phyloP scores from a whole-genome alignment of 2,329 filamentous ascomycete species.

The Arthrinium puccinioides region DNA sequence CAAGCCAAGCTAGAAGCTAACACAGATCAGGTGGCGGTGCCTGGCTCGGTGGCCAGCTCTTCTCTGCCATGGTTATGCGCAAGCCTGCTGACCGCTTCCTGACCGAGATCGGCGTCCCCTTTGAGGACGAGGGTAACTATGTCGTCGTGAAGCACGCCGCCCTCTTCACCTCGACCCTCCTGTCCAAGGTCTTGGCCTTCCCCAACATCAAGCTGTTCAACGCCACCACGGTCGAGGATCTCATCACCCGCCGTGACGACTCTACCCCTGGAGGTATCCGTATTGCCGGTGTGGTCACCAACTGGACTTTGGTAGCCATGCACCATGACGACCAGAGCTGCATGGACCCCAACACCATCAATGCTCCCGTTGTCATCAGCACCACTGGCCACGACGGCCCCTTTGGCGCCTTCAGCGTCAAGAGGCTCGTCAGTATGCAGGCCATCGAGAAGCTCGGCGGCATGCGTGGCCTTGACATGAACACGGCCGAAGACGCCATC shows the following conservation, averaged over 20 bases:
- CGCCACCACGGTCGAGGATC: constrained; percentile 83
- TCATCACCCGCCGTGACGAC: constrained; percentile 68
- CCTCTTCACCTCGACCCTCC: constrained; percentile 81
- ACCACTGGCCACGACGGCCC: constrained; percentile 89
- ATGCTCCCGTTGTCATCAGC: constrained; percentile 78
- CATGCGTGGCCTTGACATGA: constrained; percentile 93
- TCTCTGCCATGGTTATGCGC: constrained; percentile 92
- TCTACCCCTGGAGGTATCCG: constrained; percentile 49
- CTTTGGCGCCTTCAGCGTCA: constrained; percentile 85
- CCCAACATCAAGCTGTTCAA: constrained; percentile 97
- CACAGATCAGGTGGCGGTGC: constrained; percentile 64
- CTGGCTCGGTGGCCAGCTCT: constrained; percentile 90
- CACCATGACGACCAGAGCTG: constrained; percentile 85
- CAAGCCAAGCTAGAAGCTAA: background rate
- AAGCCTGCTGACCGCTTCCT: constrained; percentile 86
- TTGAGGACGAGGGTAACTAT: constrained; percentile 80
- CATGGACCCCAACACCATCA: constrained; percentile 98
- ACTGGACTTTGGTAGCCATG: constrained; percentile 89
- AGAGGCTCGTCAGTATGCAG: constrained; percentile 85
- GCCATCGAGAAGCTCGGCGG: constrained; percentile 76
- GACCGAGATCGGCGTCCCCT: constrained; percentile 72
- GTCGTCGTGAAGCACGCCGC: constrained; percentile 93
- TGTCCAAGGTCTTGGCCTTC: constrained; percentile 75
- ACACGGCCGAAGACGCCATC: constrained; percentile 83
- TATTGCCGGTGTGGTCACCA: constrained; percentile 85